Evolutionary conservation across 148 eudicot genomes (phyloP), one percentile per base, ranked within the genome.

Genomic region (Nyssa sinensis): DNA sequence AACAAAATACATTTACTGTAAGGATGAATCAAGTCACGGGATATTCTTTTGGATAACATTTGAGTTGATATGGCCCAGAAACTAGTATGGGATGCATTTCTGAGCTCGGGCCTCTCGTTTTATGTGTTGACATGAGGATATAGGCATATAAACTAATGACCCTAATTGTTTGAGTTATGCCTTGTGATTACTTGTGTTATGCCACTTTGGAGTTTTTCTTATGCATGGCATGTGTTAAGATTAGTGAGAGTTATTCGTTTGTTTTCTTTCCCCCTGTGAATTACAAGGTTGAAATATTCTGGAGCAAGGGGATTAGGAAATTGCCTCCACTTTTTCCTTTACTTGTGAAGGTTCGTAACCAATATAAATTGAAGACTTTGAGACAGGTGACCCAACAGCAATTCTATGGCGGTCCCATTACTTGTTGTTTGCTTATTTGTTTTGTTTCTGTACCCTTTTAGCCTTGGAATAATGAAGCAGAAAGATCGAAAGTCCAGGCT

Each of bases 1-100:
- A 84, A 80, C 98, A 91, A 79, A 94, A 93, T 83, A 93, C 98
- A 49, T 93, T 93, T 80, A 91, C 98, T 35, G 98, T 93, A 76
- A 84, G 86, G 68, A 51, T 62, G 58, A 10, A 5, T 35, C 47
- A 55, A 33, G 24, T 49, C 58, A 27, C n/a, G 35, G 55, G 13
- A 74, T 41, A 21, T 61, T 39, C 28, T 65, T n/a, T 51, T 31
- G 30, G 64, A 8, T 71, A 24, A 68, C 21, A 4, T n/a, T n/a
- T n/a, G n/a, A n/a, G n/a, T n/a, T n/a, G n/a, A 17, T 57, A 61
- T 53, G 53, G 78, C 49, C 28, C 7, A 58, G 27, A 66, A 37
- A n/a, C n/a, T n/a, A n/a, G n/a, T n/a, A n/a, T n/a, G n/a, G 6
- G 76, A 41, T 44, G 69, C 41, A 41, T 51, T 35, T 62, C 14